Evolutionary conservation across 148 eudicot species (phyloP), one percentile per base, ranked within the genome.

Genomic region (Hydrangea macrophylla): DNA sequence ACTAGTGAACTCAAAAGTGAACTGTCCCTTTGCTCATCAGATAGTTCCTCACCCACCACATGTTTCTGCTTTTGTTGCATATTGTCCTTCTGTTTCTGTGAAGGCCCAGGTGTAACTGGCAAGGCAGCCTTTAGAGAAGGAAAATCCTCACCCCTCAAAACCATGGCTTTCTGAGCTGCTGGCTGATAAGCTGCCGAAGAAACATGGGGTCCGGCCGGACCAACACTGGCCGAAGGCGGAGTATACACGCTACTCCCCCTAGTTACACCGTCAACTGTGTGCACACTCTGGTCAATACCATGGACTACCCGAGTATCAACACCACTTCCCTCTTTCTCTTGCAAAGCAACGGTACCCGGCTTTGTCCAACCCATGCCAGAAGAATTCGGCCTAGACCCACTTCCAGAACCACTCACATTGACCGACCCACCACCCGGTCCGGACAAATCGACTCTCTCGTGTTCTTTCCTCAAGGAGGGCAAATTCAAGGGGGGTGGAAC

Each of bases 401-500:
- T 76, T 36, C 92, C 89, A 15, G 74, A 44, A 57, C 76, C 81
- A 26, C 64, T 71, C 20, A 80, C 82, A 22, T 79, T 81, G 26
- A 61, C 88, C 15, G 80, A 32, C 39, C 89, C 91, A 70, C 85
- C 70, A 31, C 86, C 91, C 0, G 92, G 53, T 15, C 97, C 96
- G n/a, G 78, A 76, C 5, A 76, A 64, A 81, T 94, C 97, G 77
- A 86, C 86, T 67, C 70, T 85, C 83, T 93, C 90, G 70, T 94
- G 92, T 56, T 94, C 99, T 81, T 87, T 94, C 85, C 97, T 94
- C 60, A 87, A 36, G 12, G 99, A 94, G 0, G 99, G 97, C 68
- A 94, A 84, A 73, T 94, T 94, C 97, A 94, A 85, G 88, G 97
- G 98, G 93, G 99, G 97, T 75, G 97, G 96, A 81, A 94, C 92